These are phyloP conservation scores for Eragrostis nindensis DNA, from an alignment of 176 grass and related monocot species.

Conservation along the genomic window DNA sequence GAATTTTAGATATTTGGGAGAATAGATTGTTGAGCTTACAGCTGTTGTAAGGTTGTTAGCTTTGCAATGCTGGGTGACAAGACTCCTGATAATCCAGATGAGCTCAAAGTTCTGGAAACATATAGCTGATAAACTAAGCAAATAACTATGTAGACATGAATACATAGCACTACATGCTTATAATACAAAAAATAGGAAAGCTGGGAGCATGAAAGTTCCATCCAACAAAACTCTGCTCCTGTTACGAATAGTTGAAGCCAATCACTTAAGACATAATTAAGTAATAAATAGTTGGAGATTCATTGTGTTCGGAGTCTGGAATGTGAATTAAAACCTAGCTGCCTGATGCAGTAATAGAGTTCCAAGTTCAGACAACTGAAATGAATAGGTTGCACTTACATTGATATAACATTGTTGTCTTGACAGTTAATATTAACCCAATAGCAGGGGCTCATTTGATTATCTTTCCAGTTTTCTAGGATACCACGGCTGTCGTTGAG, in stretches of 20 bases:
- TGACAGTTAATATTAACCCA: conserved; percentile 46
- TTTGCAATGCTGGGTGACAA: conserved; percentile 75
- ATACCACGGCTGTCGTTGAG: conserved; percentile 47
- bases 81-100: conserved; percentile 61
- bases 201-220: conserved; percentile 4
- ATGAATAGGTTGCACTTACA: conserved; percentile 63
- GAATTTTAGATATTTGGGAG: not conserved
- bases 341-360: not conserved
- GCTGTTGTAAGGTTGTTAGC: conserved; percentile 54
- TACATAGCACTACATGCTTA: not conserved
- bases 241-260: not conserved
- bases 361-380: conserved; percentile 29
- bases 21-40: conserved; percentile 59
- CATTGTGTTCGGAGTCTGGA: not conserved
- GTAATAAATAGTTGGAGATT: not conserved
- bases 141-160: not conserved
- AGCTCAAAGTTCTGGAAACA: conserved; percentile 62
- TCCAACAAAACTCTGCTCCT: conserved; percentile 21
- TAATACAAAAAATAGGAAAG: conserved; percentile 12
- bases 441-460: conserved; percentile 73
- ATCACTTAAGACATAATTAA: conserved; percentile 2
- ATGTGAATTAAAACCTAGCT: conserved; percentile 17
- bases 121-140: conserved; percentile 34
- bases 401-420: conserved; percentile 32
- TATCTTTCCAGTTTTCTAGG: conserved; percentile 53